Base-by-base conservation (phyloP, 1,284 basidiomycete species). In the Apiotrichum laibachii region DNA sequence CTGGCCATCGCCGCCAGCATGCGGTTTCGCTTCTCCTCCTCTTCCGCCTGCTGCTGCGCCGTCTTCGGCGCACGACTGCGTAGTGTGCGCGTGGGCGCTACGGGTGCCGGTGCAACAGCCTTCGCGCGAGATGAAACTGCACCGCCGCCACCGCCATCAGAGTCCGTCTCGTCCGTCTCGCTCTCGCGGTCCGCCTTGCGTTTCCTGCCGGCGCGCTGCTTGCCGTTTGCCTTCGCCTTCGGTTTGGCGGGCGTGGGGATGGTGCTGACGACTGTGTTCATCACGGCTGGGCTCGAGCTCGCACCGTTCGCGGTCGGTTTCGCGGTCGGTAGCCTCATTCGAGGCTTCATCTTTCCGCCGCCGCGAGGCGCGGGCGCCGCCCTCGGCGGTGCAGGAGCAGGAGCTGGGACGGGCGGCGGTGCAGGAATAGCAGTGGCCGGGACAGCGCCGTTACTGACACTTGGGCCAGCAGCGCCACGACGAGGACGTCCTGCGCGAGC, bases 51-150 rank as follows among this genome's bases (percentile, higher is more conserved):
- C 53, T 68, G 61, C 48, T 64, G 62, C 33, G 62, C 68, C 12
- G 57, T 66, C 61, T 70, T 71, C 12, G 63, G 57, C 6, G 56
- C 63, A 13, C 69, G 63, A 42, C 67, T 69, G 13, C 70, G 59
- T 13, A 70, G 55, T 33, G 64, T 68, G 26, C 71, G 56, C 8
- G 67, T 65, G 1, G 56, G 35, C 10, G 63, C 53, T 11, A 61
- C 42, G 4, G 50, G 16, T 8, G 61, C 22, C 9, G 62, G 44
- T 10, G 56, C 50, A 6, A 49, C 31, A 18, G 55, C 54, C 31
- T 35, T n/a, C 50, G 40, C n/a, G 2, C 18, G 10, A 15, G 49
- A 8, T 1, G 12, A 21, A 7, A 12, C 13, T 39, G 34, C n/a
- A 2, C 16, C 49, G 35, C 6, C 5, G 5, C 22, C n/a, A 2